Percentiles rank a stretch among this genome's conserved stretches.
Evolutionary conservation across 495 filamentous ascomycete species (phyloP).

Genomic region (Talaromyces wortmannii): DNA sequence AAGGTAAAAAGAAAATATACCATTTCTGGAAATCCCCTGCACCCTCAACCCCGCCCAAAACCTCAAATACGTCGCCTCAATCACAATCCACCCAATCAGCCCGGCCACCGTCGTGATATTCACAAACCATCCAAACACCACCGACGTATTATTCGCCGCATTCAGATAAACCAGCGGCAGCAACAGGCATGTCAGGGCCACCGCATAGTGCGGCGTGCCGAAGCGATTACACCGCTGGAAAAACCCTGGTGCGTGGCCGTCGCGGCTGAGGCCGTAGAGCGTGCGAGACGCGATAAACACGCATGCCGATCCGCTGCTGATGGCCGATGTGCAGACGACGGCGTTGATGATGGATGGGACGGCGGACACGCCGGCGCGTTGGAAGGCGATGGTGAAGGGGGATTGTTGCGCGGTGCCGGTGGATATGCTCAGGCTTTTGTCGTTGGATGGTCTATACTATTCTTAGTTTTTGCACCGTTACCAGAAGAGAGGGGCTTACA

Average conservation of each 20-base stretch:
- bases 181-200: constrained; percentile 55
- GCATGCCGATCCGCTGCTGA: constrained; percentile 69
- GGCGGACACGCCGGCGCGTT: constrained; percentile 54
- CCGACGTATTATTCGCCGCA: constrained; percentile 56
- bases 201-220: constrained; percentile 69
- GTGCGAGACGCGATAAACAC: constrained; percentile 72
- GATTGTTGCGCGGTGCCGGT: constrained; percentile 38
- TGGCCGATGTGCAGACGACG: constrained; percentile 58
- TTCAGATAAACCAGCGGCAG: constrained; percentile 73
- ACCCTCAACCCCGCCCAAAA: constrained; percentile 53
- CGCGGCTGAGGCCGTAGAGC: constrained; percentile 61
- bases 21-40: constrained; percentile 46
- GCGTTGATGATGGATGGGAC: constrained; percentile 73
- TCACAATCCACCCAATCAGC: constrained; percentile 61
- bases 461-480: background rate
- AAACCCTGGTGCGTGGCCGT: constrained; percentile 56
- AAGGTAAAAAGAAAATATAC: constrained; percentile 5
- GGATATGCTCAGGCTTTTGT: constrained; percentile 3
- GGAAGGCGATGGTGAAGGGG: constrained; percentile 53
- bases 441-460: background rate
- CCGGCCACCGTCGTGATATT: constrained; percentile 62
- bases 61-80: constrained; percentile 50
- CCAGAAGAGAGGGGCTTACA: constrained; percentile 9
- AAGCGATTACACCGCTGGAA: constrained; percentile 61
- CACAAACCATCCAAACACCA: constrained; percentile 52